Base-by-base conservation (phyloP, 495 filamentous ascomycete species). In the Neurospora intermedia region DNA sequence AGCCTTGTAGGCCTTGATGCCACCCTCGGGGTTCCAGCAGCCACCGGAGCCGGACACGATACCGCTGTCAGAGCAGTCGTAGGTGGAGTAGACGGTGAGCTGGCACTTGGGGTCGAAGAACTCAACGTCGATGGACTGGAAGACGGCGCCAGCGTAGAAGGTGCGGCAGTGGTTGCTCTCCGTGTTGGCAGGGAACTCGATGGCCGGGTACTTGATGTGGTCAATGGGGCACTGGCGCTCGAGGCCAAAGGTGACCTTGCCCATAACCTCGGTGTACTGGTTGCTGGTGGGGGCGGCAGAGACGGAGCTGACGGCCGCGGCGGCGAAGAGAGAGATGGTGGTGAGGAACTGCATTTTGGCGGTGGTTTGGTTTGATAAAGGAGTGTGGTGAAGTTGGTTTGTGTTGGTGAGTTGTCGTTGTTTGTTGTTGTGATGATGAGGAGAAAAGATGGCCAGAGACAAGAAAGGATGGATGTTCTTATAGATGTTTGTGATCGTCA, bases 191-290 rank as follows among this genome's bases (percentile, higher is more conserved):
- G 71, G 48, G 18, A 69, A 72, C 46, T 72, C 71, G n/a, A 72
- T 6, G 20, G 16, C 23, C 15, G 43, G 27, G 69, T 15, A 74
- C 77, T 62, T 59, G 75, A 76, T 75, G 69, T 76, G 84, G 15
- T 89, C 88, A 8, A 91, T 76, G 43, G 90, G 83, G 88, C 88
- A 91, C 81, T 91, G 83, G 89, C 89, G 91, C 8, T 91, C 79
- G 73, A 91, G 89, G 74, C 91, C 89, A 7, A 91, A 90, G 89
- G 91, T 91, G 77, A 91, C 86, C 23, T 83, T 81, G 11, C 75
- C 76, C 6, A 82, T 78, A 6, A 83, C 77, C 59, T 79, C 73
- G 3, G 69, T 73, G 72, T 76, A 79, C 69, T 77, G 73, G 54
- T 66, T 62, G 54, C 2, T 13, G 20, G 54, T 62, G 6, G 54